Conservation (phyloP, 192 early-diverging fungal genomes). For the Dispira simplex region DNA sequence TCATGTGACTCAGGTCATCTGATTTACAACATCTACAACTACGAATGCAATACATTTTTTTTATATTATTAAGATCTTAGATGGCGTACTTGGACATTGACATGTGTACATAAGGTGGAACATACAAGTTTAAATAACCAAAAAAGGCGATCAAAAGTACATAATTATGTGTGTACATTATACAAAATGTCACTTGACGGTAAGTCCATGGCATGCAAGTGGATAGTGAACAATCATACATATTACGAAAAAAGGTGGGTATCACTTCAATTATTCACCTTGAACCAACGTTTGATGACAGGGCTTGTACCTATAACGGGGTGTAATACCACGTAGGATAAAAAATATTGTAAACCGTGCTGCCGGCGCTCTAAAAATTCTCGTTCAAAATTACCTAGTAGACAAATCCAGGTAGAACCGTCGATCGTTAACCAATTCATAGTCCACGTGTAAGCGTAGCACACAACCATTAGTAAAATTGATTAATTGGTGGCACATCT, state of each 20-base stretch:
- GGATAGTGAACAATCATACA: too few species aligned
- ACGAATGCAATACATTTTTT: too few species aligned
- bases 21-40: too few species aligned
- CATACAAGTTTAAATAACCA: not conserved
- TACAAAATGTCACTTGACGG: not conserved
- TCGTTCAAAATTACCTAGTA: constrained; percentile 19
- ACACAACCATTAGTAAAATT: too few species aligned
- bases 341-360: constrained; percentile 29
- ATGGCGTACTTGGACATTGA: too few species aligned
- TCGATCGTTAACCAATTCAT: too few species aligned
- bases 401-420: too few species aligned
- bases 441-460: too few species aligned
- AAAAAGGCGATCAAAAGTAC: not conserved
- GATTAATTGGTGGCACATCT: too few species aligned
- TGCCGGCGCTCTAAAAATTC: constrained; percentile 26
- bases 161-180: not conserved
- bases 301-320: constrained; percentile 31
- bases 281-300: constrained; percentile 22
- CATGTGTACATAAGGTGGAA: not conserved
- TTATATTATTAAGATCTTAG: too few species aligned
- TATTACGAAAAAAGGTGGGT: too few species aligned
- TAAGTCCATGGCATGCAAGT: not conserved
- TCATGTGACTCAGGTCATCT: too few species aligned
- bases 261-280: constrained; percentile 4
- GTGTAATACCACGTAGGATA: constrained; percentile 29